These are phyloP conservation scores for Pseudozyma sp. DNA, from an alignment of 1,284 basidiomycete genomes.

Conservation along the genomic window DNA sequence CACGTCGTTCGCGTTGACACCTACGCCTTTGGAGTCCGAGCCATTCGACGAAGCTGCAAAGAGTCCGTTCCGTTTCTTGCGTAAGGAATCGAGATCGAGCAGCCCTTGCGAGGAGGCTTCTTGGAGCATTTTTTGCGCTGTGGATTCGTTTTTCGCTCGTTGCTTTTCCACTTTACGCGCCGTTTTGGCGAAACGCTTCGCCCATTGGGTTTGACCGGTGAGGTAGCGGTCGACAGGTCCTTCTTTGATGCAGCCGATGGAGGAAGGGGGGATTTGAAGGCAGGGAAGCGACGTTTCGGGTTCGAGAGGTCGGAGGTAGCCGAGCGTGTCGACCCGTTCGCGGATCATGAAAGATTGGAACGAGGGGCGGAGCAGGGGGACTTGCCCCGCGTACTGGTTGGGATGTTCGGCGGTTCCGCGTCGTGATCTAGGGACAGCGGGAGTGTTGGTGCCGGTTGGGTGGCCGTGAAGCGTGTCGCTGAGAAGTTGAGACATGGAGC, in stretches of 20 bases:
- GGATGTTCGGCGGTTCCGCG: constrained; percentile 31
- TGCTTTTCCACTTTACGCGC: constrained; percentile 44
- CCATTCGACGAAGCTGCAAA: constrained; percentile 1
- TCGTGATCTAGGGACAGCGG: constrained; percentile 3
- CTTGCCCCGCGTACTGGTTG: constrained; percentile 63
- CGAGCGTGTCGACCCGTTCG: constrained; percentile 84
- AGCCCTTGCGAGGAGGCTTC: constrained; percentile 38
- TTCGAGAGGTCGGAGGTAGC: constrained; percentile 83
- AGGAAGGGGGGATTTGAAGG: constrained; percentile 75
- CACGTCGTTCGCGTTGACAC: constrained; percentile 9
- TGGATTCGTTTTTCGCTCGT: constrained; percentile 37
- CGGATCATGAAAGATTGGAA: constrained; percentile 77
- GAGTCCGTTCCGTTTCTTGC: constrained; percentile 8
- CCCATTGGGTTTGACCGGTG: constrained; percentile 44
- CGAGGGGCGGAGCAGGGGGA: constrained; percentile 61
- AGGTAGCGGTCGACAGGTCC: constrained; percentile 66
- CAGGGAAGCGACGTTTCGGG: constrained; percentile 76
- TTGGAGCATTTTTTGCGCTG: constrained; percentile 29
- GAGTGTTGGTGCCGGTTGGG: constrained; percentile 3
- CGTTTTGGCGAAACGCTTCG: constrained; percentile 44
- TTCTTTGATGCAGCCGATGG: constrained; percentile 73
- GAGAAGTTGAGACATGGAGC: constrained; percentile 32
- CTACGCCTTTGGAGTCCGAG: neutral
- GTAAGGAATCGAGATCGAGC: constrained; percentile 17
- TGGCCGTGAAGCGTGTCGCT: constrained; percentile 28